Conservation (phyloP, 176 grass and related monocot genomes). For the Avena insularis region DNA sequence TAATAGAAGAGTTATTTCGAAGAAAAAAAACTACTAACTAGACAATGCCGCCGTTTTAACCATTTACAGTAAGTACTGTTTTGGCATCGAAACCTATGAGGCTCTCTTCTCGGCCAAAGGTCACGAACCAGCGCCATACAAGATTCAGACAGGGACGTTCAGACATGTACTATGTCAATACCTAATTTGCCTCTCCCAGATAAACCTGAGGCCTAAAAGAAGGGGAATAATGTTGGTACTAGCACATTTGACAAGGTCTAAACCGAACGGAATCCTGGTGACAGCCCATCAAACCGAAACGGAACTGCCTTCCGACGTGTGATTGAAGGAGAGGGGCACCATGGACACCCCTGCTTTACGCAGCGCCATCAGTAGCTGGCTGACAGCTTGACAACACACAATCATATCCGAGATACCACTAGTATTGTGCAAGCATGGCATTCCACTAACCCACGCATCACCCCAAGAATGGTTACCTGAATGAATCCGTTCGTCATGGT, state of each 20-base stretch:
- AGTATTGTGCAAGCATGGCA: slow-evolving; percentile 27
- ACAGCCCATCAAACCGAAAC: slow-evolving; percentile 18
- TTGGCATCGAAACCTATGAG: not conserved
- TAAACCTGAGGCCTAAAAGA: not conserved
- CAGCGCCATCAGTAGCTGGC: not conserved
- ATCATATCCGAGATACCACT: not conserved
- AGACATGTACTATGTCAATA: too few species aligned
- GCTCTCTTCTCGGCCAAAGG: not conserved
- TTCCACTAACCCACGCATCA: slow-evolving; percentile 31
- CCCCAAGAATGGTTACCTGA: not conserved
- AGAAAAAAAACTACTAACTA: too few species aligned
- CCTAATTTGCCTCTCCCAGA: not conserved
- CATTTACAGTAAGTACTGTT: not conserved
- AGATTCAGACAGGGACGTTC: slow-evolving; percentile 15
- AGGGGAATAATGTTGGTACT: not conserved
- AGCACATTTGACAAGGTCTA: not conserved
- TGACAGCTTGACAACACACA: slow-evolving; percentile 36
- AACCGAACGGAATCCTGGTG: slow-evolving; percentile 19
- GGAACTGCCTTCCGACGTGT: not conserved
- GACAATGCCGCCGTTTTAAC: not conserved
- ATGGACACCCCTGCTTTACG: not conserved
- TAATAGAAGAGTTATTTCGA: too few species aligned
- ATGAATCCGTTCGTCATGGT: not conserved
- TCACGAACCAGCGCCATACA: not conserved
- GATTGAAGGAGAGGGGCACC: slow-evolving; percentile 39